These are phyloP conservation scores for Rhododendron mucronatum DNA, from an alignment of 148 eudicot genomes.

Conservation along the genomic window DNA sequence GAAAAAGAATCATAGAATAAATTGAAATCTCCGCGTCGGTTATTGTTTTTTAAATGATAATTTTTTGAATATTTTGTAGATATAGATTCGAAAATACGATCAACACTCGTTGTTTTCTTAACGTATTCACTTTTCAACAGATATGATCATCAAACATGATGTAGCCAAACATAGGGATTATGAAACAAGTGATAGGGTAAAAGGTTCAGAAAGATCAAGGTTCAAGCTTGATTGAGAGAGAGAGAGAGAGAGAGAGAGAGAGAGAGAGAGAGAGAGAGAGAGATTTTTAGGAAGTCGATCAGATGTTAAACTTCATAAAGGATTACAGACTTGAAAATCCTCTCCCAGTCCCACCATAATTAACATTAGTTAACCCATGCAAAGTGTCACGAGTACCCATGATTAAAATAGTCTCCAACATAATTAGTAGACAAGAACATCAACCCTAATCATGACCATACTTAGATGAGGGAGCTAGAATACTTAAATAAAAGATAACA, in stretches of 20 bases:
- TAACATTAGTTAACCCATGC: not conserved
- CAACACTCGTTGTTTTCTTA: not conserved
- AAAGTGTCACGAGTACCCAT: not conserved
- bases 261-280: slow-evolving; percentile 1
- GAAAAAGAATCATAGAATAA: not conserved
- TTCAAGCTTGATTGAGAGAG: not conserved
- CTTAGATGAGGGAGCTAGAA: not conserved
- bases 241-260: not conserved
- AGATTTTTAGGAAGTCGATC: not conserved
- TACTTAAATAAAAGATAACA: not conserved
- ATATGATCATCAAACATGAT: not conserved
- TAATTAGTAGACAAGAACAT: not conserved
- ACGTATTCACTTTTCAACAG: no score
- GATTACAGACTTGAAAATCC: slow-evolving; percentile 8
- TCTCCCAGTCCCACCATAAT: slow-evolving; percentile 5
- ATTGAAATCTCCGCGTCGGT: not conserved
- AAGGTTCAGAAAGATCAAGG: not conserved
- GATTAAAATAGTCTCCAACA: slow-evolving; percentile 8
- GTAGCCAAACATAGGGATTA: not conserved
- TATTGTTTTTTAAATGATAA: no score
- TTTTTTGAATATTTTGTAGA: not conserved
- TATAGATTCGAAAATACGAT: not conserved
- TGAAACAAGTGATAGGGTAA: not conserved
- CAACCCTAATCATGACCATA: not conserved
- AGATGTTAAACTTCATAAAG: not conserved